Conservation (phyloP, 2,329 filamentous ascomycete species). For the Cryphonectria radicalis region DNA sequence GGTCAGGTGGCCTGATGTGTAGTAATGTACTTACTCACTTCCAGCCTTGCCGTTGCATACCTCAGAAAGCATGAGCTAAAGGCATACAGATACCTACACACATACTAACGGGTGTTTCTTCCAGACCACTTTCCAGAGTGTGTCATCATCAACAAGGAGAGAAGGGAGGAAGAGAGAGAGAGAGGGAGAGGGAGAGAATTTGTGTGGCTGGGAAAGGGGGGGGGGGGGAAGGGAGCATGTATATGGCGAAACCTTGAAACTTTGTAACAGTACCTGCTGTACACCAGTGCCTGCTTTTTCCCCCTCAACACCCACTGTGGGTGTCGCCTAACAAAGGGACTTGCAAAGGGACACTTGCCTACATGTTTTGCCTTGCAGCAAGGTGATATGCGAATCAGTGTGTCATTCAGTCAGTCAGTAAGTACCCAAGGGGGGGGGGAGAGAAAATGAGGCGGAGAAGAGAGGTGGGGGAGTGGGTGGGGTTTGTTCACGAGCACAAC, state of each 20-base stretch:
- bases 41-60: not conserved
- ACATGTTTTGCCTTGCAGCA: not conserved
- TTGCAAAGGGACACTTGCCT: not conserved
- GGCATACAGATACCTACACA: not conserved
- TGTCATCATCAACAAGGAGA: not conserved
- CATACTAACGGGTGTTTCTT: not conserved
- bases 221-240: too few species aligned
- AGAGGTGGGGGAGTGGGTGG: too few species aligned
- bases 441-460: too few species aligned
- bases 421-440: too few species aligned
- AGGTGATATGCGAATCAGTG: too few species aligned
- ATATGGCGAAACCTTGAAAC: too few species aligned
- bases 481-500: not conserved
- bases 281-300: not conserved
- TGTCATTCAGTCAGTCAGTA: not conserved
- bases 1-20: not conserved
- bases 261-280: not conserved
- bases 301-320: not conserved
- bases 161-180: not conserved
- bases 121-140: not conserved
- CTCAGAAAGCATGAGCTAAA: too few species aligned
- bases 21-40: not conserved
- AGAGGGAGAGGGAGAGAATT: not conserved
- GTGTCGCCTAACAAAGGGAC: not conserved
- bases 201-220: not conserved